Evolutionary conservation across 2,329 filamentous ascomycete species (phyloP).

Genomic region (Teratosphaeria destructans): DNA sequence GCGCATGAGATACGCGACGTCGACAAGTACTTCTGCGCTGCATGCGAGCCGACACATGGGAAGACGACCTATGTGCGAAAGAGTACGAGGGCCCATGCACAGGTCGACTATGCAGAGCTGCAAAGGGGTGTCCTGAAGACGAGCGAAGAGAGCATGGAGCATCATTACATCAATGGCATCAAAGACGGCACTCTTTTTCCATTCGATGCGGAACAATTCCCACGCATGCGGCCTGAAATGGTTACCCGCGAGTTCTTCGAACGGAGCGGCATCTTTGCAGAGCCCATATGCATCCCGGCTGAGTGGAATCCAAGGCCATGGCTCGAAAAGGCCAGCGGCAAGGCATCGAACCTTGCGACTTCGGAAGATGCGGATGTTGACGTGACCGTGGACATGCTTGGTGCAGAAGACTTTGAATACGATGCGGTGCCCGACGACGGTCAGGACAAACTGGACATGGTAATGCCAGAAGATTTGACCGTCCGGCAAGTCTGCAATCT

Average conservation of each 20-base stretch:
- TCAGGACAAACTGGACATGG: conserved; percentile 57
- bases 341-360: background rate
- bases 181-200: conserved; percentile 50
- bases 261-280: conserved; percentile 51
- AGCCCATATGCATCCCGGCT: conserved; percentile 57
- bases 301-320: conserved; percentile 47
- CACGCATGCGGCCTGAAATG: conserved; percentile 52
- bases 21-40: conserved; percentile 56
- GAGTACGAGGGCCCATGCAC: conserved; percentile 52
- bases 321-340: conserved; percentile 7
- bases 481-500: conserved; percentile 54
- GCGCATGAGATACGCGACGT: conserved; percentile 54
- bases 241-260: conserved; percentile 55
- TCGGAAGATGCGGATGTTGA: conserved; percentile 19
- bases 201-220: conserved; percentile 52
- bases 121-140: conserved; percentile 57
- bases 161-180: conserved; percentile 58
- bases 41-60: conserved; percentile 50
- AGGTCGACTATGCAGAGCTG: conserved; percentile 58
- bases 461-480: conserved; percentile 54
- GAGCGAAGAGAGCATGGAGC: conserved; percentile 52
- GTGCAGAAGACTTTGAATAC: conserved; percentile 35
- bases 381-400: conserved; percentile 13
- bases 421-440: conserved; percentile 46
- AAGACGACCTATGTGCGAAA: conserved; percentile 58